These are phyloP conservation scores for Lentithecium fluviatile DNA, from an alignment of 495 filamentous ascomycete species.

Conservation along the genomic window DNA sequence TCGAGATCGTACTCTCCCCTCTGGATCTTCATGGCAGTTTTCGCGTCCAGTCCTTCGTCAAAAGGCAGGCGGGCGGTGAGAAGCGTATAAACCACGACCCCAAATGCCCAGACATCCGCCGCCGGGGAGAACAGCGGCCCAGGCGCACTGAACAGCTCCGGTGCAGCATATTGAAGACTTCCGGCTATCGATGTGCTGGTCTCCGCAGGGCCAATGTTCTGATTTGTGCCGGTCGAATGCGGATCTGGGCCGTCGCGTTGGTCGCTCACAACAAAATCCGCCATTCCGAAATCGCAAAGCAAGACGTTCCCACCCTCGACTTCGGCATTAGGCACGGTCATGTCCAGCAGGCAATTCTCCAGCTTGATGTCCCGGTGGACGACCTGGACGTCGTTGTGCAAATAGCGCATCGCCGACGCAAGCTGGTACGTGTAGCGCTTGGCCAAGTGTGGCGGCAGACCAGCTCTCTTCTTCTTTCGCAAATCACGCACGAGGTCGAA, in stretches of 20 bases:
- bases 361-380: constrained; percentile 76
- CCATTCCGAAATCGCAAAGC: constrained; percentile 75
- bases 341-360: constrained; percentile 72
- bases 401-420: constrained; percentile 66
- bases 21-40: constrained; percentile 60
- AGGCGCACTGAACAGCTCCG: constrained; percentile 55
- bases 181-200: constrained; percentile 59
- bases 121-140: constrained; percentile 51
- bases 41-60: constrained; percentile 59
- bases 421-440: constrained; percentile 68
- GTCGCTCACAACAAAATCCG: constrained; percentile 65
- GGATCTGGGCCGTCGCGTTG: constrained; percentile 33
- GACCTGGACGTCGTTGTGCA: constrained; percentile 70
- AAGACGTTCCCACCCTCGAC: constrained; percentile 59
- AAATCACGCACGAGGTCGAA: constrained; percentile 65
- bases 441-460: constrained; percentile 53
- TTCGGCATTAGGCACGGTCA: constrained; percentile 48
- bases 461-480: constrained; percentile 45
- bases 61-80: constrained; percentile 69
- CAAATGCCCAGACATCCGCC: constrained; percentile 73
- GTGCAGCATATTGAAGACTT: constrained; percentile 66
- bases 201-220: constrained; percentile 55
- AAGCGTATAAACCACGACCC: constrained; percentile 63
- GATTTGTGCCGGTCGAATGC: constrained; percentile 45
- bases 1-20: constrained; percentile 61